Evolutionary conservation across 1,284 basidiomycete genomes (phyloP).

Genomic region (Irpex lacteus): DNA sequence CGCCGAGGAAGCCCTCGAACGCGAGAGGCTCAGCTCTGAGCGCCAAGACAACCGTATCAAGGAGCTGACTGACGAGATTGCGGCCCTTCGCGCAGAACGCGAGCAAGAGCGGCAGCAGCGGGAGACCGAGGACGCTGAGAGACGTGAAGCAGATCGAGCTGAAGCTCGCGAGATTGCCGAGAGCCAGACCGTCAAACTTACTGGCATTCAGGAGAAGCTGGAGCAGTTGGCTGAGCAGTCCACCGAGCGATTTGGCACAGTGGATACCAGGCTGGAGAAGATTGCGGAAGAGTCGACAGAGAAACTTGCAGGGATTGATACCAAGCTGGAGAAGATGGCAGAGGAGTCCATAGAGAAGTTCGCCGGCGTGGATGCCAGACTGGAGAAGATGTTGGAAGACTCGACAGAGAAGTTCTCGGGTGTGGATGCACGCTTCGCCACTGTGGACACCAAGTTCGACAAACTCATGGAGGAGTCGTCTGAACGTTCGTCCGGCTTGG

Average conservation of each 20-base stretch:
- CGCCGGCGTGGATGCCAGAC: not conserved
- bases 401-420: not conserved
- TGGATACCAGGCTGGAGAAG: not conserved
- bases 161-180: slow-evolving; percentile 9
- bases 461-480: not conserved
- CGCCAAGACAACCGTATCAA: slow-evolving; percentile 11
- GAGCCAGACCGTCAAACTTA: not conserved
- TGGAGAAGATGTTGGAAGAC: not conserved
- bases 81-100: slow-evolving; percentile 7
- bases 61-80: slow-evolving; percentile 12
- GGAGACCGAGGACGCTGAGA: slow-evolving; percentile 8
- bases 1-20: slow-evolving; percentile 6
- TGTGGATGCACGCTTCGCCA: not conserved
- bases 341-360: not conserved
- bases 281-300: not conserved
- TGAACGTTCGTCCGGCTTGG: not conserved
- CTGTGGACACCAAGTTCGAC: not conserved
- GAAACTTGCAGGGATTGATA: not conserved
- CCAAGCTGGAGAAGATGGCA: slow-evolving; percentile 2
- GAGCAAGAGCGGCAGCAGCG: slow-evolving; percentile 9
- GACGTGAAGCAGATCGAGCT: slow-evolving; percentile 7
- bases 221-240: not conserved
- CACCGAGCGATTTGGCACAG: not conserved
- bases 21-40: slow-evolving; percentile 7
- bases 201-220: slow-evolving; percentile 6